phyloP scores from a whole-genome alignment of 306 rosid genomes.

The Cucumis hystrix region DNA sequence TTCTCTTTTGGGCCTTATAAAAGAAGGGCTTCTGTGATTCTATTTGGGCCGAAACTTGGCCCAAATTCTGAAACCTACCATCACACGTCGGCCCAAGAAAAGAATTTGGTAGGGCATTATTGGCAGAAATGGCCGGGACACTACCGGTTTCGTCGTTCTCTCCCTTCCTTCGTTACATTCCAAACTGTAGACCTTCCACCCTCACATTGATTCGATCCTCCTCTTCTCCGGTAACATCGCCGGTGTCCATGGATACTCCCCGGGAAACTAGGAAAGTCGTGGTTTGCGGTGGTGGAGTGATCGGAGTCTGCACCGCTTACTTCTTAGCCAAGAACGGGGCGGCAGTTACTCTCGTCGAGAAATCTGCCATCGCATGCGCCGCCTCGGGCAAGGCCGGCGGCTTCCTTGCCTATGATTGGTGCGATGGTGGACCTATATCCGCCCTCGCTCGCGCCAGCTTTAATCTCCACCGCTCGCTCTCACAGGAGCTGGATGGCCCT shows the following conservation, averaged over 20 bases:
- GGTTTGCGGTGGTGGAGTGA: constrained; percentile 83
- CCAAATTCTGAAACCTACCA: neutral
- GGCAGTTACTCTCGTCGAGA: constrained; percentile 65
- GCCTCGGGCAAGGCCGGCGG: constrained; percentile 95
- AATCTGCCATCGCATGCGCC: constrained; percentile 69
- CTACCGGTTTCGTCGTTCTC: neutral
- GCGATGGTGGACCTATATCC: constrained; percentile 60
- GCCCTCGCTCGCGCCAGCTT: constrained; percentile 66
- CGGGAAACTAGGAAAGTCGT: constrained; percentile 27
- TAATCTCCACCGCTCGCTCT: constrained; percentile 67
- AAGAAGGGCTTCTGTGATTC: neutral
- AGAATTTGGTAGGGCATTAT: neutral
- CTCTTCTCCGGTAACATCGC: neutral
- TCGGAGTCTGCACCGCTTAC: constrained; percentile 77
- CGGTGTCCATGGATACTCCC: constrained; percentile 27
- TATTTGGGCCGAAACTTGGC: neutral
- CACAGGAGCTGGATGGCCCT: constrained; percentile 54
- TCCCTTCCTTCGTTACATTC: constrained; percentile 18
- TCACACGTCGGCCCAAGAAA: constrained; percentile 3
- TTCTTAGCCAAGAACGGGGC: constrained; percentile 73
- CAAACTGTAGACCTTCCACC: neutral
- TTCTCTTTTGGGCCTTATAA: neutral
- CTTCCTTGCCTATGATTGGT: constrained; percentile 92
- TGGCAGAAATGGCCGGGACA: constrained; percentile 14
- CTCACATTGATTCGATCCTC: neutral